Evolutionary conservation across 441 rosid genomes (phyloP).

Genomic region (Viola pubescens): DNA sequence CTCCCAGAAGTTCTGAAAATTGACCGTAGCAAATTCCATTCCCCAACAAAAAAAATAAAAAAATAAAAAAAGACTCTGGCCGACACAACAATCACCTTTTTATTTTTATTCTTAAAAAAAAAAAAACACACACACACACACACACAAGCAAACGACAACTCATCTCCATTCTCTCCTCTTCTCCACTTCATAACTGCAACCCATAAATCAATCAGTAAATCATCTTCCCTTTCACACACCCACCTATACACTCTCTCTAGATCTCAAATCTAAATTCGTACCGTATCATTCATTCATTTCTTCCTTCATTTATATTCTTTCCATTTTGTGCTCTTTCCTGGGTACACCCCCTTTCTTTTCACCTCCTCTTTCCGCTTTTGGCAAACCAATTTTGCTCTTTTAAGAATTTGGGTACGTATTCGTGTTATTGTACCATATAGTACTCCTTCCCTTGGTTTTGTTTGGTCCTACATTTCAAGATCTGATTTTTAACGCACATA

Average conservation of each 20-base stretch:
- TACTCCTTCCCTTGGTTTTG: too few relatives aligned
- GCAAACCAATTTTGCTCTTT: background rate
- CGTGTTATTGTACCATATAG: too few relatives aligned
- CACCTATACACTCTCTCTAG: background rate
- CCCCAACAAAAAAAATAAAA: too few relatives aligned
- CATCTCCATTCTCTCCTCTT: background rate
- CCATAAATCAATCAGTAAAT: background rate
- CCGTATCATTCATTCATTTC: background rate
- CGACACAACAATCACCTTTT: too few relatives aligned
- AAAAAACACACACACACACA: background rate
- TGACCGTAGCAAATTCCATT: too few relatives aligned
- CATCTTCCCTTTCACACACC: background rate
- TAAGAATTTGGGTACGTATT: too few relatives aligned
- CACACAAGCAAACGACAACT: background rate
- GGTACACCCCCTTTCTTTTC: background rate
- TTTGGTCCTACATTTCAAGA: too few relatives aligned
- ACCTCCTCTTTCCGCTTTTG: background rate
- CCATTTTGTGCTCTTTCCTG: background rate
- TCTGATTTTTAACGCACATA: background rate
- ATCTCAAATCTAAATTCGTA: background rate
- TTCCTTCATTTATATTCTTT: background rate
- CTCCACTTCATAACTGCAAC: background rate
- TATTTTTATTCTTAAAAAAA: too few relatives aligned
- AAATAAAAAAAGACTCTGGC: too few relatives aligned
- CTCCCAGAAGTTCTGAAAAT: too few relatives aligned